Percentiles rank a stretch among this genome's conserved stretches.
Evolutionary conservation across 345 rosid species (phyloP).

Genomic region (Brassica juncea): DNA sequence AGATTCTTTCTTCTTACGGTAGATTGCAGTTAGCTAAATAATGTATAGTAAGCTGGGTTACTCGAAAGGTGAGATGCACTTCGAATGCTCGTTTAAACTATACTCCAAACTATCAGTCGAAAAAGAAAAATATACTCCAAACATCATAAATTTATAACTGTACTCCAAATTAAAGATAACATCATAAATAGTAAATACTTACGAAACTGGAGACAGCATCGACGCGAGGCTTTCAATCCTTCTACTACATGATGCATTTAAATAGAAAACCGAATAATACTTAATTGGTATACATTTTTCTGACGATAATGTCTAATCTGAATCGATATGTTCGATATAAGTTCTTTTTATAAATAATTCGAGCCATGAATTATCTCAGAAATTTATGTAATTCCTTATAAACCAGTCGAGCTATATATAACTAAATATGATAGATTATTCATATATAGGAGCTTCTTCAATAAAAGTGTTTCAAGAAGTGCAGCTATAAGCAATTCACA

Average conservation of each 20-base stretch:
- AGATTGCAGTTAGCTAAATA: slow-evolving; percentile 7
- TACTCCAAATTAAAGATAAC: slow-evolving; percentile 4
- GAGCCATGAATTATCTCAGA: not conserved
- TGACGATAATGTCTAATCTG: not conserved
- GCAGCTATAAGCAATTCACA: not conserved
- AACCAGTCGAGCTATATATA: not conserved
- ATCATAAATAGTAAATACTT: slow-evolving; percentile 2
- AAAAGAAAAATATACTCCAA: not conserved
- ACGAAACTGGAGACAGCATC: not conserved
- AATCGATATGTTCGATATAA: not conserved
- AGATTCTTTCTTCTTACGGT: slow-evolving; percentile 15
- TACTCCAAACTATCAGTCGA: not conserved
- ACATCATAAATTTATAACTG: not conserved
- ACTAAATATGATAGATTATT: not conserved
- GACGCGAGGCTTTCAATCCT: slow-evolving; percentile 6
- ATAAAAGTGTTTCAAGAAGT: not conserved
- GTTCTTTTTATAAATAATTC: not conserved
- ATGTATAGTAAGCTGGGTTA: slow-evolving; percentile 14
- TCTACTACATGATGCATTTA: not conserved
- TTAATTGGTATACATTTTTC: not conserved
- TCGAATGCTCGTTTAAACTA: slow-evolving; percentile 18
- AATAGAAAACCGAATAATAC: not conserved
- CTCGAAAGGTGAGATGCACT: slow-evolving; percentile 31
- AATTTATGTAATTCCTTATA: not conserved
- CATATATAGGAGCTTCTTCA: not conserved